These are phyloP conservation scores for Leccinum obscurum DNA, from an alignment of 768 basidiomycete genomes.

Conservation along the genomic window DNA sequence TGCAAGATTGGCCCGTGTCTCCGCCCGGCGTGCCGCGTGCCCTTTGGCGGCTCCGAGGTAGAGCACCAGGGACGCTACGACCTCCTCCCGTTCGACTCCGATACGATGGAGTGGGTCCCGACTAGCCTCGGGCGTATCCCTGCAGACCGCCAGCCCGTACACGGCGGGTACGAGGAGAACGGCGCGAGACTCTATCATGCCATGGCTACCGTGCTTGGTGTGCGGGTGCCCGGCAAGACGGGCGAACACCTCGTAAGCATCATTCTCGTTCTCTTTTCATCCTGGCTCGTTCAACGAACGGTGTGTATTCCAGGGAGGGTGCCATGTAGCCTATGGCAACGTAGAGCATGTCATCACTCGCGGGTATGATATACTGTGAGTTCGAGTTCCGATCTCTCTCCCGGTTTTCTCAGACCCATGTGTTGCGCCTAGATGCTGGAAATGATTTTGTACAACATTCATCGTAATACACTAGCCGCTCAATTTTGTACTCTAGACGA, in stretches of 20 bases:
- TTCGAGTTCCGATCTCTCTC: constrained; percentile 6
- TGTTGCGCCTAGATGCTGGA: constrained; percentile 39
- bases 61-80: constrained; percentile 70
- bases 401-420: not conserved
- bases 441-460: constrained; percentile 3
- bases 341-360: constrained; percentile 39
- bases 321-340: constrained; percentile 41
- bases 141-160: constrained; percentile 54
- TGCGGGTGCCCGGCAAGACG: constrained; percentile 72
- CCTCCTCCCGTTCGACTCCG: constrained; percentile 65
- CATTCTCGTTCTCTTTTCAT: not conserved
- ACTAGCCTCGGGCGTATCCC: constrained; percentile 64
- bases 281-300: not conserved
- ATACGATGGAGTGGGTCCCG: constrained; percentile 73
- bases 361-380: constrained; percentile 47
- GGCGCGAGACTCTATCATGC: constrained; percentile 72
- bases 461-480: not conserved
- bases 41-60: constrained; percentile 63
- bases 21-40: constrained; percentile 50
- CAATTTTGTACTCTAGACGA: not conserved
- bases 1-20: constrained; percentile 76
- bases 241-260: constrained; percentile 63
- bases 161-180: constrained; percentile 74
- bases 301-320: constrained; percentile 36
- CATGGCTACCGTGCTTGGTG: constrained; percentile 47